These are phyloP conservation scores for Rosa lucieae DNA, from an alignment of 306 rosid genomes.

Conservation along the genomic window DNA sequence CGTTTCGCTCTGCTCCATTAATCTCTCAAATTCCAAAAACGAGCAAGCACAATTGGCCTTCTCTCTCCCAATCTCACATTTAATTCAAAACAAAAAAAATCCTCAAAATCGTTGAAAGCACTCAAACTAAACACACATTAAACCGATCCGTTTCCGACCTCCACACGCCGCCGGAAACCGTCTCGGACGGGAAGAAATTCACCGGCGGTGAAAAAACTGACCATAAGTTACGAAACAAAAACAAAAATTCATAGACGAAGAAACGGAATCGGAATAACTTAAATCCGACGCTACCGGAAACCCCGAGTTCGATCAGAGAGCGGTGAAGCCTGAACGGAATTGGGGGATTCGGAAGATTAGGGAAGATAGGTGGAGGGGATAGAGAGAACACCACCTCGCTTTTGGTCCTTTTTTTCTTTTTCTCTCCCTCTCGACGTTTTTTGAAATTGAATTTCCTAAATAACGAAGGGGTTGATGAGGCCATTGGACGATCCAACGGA, in stretches of 20 bases:
- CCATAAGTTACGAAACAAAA: not conserved
- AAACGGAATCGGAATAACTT: not conserved
- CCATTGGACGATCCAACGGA: conserved; percentile 1
- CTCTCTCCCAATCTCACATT: conserved; percentile 8
- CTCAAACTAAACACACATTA: not conserved
- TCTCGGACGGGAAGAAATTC: not conserved
- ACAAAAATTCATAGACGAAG: not conserved
- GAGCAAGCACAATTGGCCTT: conserved; percentile 1
- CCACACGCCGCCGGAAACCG: not conserved
- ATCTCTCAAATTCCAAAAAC: not conserved
- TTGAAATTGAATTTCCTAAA: conserved; percentile 51
- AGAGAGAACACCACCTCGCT: conserved; percentile 7
- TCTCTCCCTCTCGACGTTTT: conserved; percentile 45
- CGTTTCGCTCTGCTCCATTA: conserved; percentile 61
- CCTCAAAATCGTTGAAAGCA: not conserved
- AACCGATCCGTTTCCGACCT: conserved; percentile 14
- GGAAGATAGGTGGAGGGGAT: not conserved
- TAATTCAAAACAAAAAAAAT: not conserved
- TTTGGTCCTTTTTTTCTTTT: conserved; percentile 24
- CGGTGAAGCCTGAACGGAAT: not conserved
- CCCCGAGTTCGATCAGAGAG: not conserved
- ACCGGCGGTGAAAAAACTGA: not conserved
- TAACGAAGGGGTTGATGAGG: conserved; percentile 32
- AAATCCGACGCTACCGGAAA: not conserved
- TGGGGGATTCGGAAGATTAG: conserved; percentile 1